Evolutionary conservation across 139 green algal genomes (phyloP), one percentile per base, ranked within the genome.

Genomic region (Chlamydomonas asymmetrica): DNA sequence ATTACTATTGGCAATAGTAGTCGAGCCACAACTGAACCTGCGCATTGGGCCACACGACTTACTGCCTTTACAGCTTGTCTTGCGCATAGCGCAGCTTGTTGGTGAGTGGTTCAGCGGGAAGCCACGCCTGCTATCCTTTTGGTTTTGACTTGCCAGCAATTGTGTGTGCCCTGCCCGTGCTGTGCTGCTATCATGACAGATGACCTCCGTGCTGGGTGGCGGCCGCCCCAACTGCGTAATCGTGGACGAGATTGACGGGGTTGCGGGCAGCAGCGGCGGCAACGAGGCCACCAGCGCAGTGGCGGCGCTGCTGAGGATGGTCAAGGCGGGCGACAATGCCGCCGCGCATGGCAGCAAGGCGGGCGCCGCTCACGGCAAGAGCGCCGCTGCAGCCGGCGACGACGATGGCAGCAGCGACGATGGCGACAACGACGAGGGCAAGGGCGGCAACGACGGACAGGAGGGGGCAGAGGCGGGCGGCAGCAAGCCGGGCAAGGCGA

Each of bases 171-270:
- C n/a, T n/a, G n/a, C n/a, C n/a, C n/a, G n/a, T n/a, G n/a, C n/a
- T n/a, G n/a, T n/a, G n/a, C n/a, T n/a, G n/a, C n/a, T n/a, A n/a
- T 5, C 22, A 6, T 20, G 10, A 54, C 70, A 76, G 57, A 76
- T 76, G 70, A 76, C 63, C 22, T 57, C 71, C 18, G 87, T 91
- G 34, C 80, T 91, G 56, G 84, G 82, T 6, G 78, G 88, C 32
- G 63, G 71, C 13, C 82, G 84, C 38, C 95, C 95, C 62, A 98
- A 96, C 73, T 96, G 89, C 71, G 83, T 98, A 50, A 88, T 99
- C 49, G 89, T 99, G 49, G 96, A 99, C 66, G 96, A 99, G 84
- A 93, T 98, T 13, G 96, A 99, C 63, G n/a, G n/a, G n/a, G n/a
- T n/a, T n/a, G n/a, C n/a, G n/a, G 96, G 96, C 18, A 91, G 89